These are phyloP conservation scores for Vigna angularis DNA, from an alignment of 306 rosid species.

Conservation along the genomic window DNA sequence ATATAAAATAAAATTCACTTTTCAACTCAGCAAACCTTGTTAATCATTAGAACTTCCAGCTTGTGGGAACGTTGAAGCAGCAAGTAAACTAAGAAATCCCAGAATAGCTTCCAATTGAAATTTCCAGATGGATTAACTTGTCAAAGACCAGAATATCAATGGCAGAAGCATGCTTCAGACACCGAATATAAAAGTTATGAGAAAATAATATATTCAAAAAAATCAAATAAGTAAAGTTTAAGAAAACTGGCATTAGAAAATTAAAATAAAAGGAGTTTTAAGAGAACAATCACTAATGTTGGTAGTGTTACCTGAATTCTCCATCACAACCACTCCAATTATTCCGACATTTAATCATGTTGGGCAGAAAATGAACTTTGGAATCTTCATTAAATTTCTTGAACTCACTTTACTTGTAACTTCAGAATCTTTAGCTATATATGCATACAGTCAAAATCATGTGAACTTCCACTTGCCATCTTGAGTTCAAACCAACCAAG, in stretches of 20 bases:
- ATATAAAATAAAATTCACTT: neutral
- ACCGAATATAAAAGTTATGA: slow-evolving; percentile 31
- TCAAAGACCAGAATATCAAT: slow-evolving; percentile 35
- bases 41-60: slow-evolving; percentile 42
- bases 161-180: slow-evolving; percentile 26
- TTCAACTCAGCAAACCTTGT: slow-evolving; percentile 45
- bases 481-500: too few species aligned
- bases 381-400: too few species aligned
- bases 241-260: neutral
- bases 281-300: too few species aligned
- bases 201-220: slow-evolving; percentile 5
- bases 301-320: too few species aligned
- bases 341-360: too few species aligned
- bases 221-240: neutral
- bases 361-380: too few species aligned
- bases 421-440: too few species aligned
- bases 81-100: slow-evolving; percentile 35
- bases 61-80: slow-evolving; percentile 32
- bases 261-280: neutral
- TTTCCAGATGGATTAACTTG: slow-evolving; percentile 43
- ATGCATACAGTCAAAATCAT: too few species aligned
- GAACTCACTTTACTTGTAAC: too few species aligned
- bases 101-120: slow-evolving; percentile 38
- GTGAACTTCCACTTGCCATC: too few species aligned
- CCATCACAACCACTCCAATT: too few species aligned